Evolutionary conservation across 2,329 filamentous ascomycete species (phyloP), one percentile per base, ranked within the genome.

Genomic region (Fusarium sp.): DNA sequence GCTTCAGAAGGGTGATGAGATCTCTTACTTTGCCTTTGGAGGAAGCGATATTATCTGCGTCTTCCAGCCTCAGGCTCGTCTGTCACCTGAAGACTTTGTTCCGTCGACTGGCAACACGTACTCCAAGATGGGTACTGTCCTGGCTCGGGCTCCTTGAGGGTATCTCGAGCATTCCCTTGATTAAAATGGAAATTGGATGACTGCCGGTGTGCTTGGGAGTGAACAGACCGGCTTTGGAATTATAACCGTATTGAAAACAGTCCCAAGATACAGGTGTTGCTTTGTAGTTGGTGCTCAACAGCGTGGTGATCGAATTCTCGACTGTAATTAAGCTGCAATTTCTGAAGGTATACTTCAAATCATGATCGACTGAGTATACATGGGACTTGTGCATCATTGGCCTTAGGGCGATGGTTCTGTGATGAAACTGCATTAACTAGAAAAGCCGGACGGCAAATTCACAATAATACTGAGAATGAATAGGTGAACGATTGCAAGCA

Each of bases 11-110:
- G 84, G 84, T 4, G 77, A 86, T 3, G 83, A 85, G 68, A 80
- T 86, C 65, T 82, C 80, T 0, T 82, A 81, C 68, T 86, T 86
- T 69, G 79, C 82, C 69, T 86, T 85, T 69, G 85, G 85, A 20
- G 85, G 84, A 1, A 84, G 82, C 2, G 85, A 86, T 76, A 77
- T 83, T 20, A 81, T 86, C 20, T 65, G 82, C 29, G 80, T 85
- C 5, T 86, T 86, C 74, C 73, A 85, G 66, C 45, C 47, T 6
- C 69, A 75, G 57, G 73, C 77, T 16, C 63, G 66, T 27, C 54
- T 78, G 40, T 63, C 47, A n/a, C 57, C 68, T 2, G 45, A 71
- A 0, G 66, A 74, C 22, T 78, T 79, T 62, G 65, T 75, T 16
- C 33, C 68, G 20, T 78, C 75, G 6, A 45, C 25, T 13, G 20